Conservation (phyloP, 2,329 filamentous ascomycete genomes). For the Xylariaceae sp. region DNA sequence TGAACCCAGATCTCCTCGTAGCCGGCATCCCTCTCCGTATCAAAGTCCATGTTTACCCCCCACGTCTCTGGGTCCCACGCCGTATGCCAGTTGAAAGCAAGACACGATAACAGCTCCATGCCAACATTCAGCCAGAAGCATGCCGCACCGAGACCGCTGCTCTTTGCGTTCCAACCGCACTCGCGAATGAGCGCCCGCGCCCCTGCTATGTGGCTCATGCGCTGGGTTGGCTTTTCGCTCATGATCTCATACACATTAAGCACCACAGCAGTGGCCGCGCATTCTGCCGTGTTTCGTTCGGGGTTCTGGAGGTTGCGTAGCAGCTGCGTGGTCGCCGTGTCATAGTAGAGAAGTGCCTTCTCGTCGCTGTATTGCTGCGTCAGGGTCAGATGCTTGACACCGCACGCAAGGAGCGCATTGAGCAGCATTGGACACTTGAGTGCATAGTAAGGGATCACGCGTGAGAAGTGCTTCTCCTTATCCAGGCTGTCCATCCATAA, state of each 20-base stretch:
- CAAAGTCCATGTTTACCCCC: constrained; percentile 75
- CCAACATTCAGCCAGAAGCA: constrained; percentile 94
- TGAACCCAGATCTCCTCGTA: constrained; percentile 83
- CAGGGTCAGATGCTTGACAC: constrained; percentile 72
- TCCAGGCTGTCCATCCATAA: constrained; percentile 95
- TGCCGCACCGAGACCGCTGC: constrained; percentile 72
- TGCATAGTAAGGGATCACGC: constrained; percentile 75
- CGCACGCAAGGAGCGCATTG: constrained; percentile 84
- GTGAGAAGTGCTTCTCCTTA: constrained; percentile 77
- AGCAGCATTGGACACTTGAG: constrained; percentile 81
- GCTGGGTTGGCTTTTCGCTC: constrained; percentile 69
- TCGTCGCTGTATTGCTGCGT: constrained; percentile 63
- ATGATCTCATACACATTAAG: constrained; percentile 92
- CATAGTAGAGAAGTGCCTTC: constrained; percentile 77
- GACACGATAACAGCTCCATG: constrained; percentile 82
- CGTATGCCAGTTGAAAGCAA: constrained; percentile 80
- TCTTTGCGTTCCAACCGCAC: constrained; percentile 79
- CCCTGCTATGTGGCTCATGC: constrained; percentile 87
- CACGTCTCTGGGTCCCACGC: constrained; percentile 88
- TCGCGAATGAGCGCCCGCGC: constrained; percentile 82
- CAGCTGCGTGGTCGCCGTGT: constrained; percentile 74
- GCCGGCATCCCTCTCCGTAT: constrained; percentile 37
- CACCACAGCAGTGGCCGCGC: constrained; percentile 80
- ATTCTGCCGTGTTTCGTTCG: constrained; percentile 75
- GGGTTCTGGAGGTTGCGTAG: constrained; percentile 75